Percentiles rank a stretch among this genome's conserved stretches.
Conservation (phyloP, 768 basidiomycete species). For the Amanita exitialis region DNA sequence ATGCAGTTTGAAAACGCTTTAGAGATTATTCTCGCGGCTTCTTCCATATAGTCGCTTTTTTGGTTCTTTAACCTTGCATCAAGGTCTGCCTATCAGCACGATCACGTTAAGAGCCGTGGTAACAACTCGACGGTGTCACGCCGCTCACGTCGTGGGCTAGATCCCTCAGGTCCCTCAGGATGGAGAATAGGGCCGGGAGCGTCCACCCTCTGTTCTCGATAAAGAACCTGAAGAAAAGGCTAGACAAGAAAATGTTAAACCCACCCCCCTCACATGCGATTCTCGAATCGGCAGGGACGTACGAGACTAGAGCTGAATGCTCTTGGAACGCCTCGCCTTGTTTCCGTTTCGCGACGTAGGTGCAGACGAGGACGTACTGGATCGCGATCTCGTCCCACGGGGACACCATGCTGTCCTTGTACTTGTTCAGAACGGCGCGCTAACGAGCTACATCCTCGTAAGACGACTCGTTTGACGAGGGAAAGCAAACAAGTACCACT, state of each 20-base stretch:
- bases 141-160: constrained; percentile 68
- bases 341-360: constrained; percentile 57
- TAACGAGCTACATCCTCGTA: constrained; percentile 12
- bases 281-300: constrained; percentile 24
- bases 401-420: constrained; percentile 52
- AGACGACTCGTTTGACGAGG: constrained; percentile 4
- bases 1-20: constrained; percentile 88
- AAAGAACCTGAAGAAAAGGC: constrained; percentile 72
- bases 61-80: constrained; percentile 47
- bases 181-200: constrained; percentile 71
- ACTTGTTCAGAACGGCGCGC: constrained; percentile 30
- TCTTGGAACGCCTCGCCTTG: constrained; percentile 73
- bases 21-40: constrained; percentile 76
- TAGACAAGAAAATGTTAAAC: constrained; percentile 16
- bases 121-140: neutral
- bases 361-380: constrained; percentile 70
- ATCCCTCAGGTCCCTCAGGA: constrained; percentile 73
- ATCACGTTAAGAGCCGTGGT: neutral
- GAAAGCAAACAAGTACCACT: constrained; percentile 22
- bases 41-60: constrained; percentile 68
- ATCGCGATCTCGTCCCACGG: constrained; percentile 88
- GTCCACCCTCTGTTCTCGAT: constrained; percentile 82
- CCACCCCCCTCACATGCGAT: neutral
- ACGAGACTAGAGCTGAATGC: constrained; percentile 69
- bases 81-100: constrained; percentile 41